These are phyloP conservation scores for Starmera amethionina DNA, from an alignment of 805 yeast species.

Conservation along the genomic window DNA sequence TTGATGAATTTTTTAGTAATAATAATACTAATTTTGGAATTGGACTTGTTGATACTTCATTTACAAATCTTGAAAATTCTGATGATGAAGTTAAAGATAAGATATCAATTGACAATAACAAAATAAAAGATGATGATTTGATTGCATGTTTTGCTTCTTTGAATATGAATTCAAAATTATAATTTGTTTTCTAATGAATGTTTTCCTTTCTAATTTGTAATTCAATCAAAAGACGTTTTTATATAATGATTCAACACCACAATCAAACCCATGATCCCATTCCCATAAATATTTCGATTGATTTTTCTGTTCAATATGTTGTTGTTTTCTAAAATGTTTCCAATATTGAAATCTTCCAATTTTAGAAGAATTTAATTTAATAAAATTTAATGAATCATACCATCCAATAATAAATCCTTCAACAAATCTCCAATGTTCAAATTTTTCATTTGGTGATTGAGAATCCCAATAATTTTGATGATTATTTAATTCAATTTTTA, in stretches of 20 bases:
- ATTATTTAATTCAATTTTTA: constrained; percentile 25
- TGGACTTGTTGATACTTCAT: no score
- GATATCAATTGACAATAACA: no score
- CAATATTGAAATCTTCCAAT: constrained; percentile 70
- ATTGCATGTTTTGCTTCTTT: no score
- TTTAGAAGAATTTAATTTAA: constrained; percentile 54
- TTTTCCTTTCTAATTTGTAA: no score
- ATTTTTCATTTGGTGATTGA: constrained; percentile 45
- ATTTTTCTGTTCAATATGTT: constrained; percentile 53
- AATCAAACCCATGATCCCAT: constrained; percentile 78
- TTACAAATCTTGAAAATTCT: no score
- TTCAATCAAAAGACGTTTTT: no score
- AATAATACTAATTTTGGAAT: no score
- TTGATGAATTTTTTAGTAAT: no score
- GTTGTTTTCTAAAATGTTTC: constrained; percentile 49
- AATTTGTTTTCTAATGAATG: no score
- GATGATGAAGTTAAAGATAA: no score
- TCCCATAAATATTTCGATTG: constrained; percentile 62
- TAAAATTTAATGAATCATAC: constrained; percentile 63
- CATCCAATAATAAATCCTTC: constrained; percentile 76
- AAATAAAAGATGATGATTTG: no score
- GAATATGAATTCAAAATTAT: no score
- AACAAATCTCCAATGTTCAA: constrained; percentile 73
- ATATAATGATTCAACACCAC: constrained; percentile 31
- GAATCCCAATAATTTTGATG: constrained; percentile 66